Percentiles rank a stretch among this genome's conserved stretches.
These are phyloP conservation scores for Iris pallida DNA, from an alignment of 116 monocot genomes.

Conservation along the genomic window DNA sequence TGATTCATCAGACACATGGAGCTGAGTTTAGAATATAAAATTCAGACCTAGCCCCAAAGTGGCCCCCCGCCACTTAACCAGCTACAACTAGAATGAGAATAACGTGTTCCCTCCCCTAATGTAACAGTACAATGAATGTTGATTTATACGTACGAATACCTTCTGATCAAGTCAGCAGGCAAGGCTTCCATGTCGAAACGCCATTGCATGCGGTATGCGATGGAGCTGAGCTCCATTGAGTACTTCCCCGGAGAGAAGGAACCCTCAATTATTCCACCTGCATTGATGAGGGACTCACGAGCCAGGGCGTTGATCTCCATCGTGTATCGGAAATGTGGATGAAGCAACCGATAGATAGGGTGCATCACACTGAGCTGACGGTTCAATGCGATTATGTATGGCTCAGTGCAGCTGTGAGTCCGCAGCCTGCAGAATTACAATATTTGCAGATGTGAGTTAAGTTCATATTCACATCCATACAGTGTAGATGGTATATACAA, in stretches of 20 bases:
- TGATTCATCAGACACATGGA: too few relatives aligned
- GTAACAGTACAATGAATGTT: neutral
- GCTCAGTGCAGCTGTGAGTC: constrained; percentile 41
- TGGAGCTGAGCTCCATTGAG: constrained; percentile 49
- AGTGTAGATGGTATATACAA: too few relatives aligned
- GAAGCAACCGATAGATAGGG: constrained; percentile 42
- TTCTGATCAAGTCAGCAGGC: constrained; percentile 49
- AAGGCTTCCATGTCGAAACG: constrained; percentile 54
- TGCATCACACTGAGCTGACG: constrained; percentile 62
- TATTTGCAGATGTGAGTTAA: too few relatives aligned
- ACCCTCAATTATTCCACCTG: constrained; percentile 44
- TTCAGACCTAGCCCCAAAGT: too few relatives aligned
- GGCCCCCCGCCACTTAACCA: too few relatives aligned
- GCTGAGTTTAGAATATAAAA: neutral
- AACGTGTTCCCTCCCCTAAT: too few relatives aligned
- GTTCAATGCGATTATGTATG: constrained; percentile 49
- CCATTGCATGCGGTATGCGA: constrained; percentile 38
- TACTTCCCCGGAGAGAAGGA: constrained; percentile 38
- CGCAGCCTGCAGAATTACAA: constrained; percentile 14
- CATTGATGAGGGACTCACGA: constrained; percentile 32
- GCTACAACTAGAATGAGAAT: too few relatives aligned
- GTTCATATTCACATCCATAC: too few relatives aligned
- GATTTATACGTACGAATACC: constrained; percentile 12
- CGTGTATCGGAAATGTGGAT: constrained; percentile 57
- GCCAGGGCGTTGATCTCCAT: constrained; percentile 64